These are phyloP conservation scores for Melanomma pulvis-pyrius DNA, from an alignment of 495 filamentous ascomycete species.

Conservation along the genomic window DNA sequence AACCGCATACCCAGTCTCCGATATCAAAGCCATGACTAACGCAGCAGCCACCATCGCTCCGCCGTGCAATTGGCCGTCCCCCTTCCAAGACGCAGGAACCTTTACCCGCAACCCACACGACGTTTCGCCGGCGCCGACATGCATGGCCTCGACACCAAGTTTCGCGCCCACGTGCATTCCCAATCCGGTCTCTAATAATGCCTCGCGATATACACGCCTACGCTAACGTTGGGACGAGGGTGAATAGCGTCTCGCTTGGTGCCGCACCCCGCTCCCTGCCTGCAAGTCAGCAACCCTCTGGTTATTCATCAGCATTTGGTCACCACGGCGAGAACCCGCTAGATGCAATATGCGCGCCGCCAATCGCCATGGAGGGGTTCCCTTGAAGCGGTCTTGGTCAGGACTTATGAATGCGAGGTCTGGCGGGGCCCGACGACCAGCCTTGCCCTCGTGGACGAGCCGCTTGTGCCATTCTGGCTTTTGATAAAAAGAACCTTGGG, in stretches of 20 bases:
- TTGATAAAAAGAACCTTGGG: constrained; percentile 2
- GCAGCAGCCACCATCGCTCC: neutral
- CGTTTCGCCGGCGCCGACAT: neutral
- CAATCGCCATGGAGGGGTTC: neutral
- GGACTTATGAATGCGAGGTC: neutral
- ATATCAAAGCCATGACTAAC: constrained; percentile 5
- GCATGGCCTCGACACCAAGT: neutral
- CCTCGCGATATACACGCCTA: neutral
- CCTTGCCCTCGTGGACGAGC: neutral
- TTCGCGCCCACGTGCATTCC: neutral
- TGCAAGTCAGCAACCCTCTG: constrained; percentile 3
- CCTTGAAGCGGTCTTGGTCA: neutral
- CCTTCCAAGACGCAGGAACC: neutral
- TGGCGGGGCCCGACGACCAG: neutral
- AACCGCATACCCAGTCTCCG: neutral
- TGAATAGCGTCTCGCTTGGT: constrained; percentile 6
- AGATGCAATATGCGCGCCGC: neutral
- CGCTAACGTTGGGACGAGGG: neutral
- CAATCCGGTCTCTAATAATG: constrained; percentile 15
- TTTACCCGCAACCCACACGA: neutral
- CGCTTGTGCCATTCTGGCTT: constrained; percentile 3
- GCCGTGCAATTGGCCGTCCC: neutral
- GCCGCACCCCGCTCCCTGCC: neutral
- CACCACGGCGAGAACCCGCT: constrained; percentile 7
- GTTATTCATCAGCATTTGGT: constrained; percentile 30